Base-by-base conservation (phyloP, 192 early-diverging fungal genomes). In the Powellomyces hirtus region DNA sequence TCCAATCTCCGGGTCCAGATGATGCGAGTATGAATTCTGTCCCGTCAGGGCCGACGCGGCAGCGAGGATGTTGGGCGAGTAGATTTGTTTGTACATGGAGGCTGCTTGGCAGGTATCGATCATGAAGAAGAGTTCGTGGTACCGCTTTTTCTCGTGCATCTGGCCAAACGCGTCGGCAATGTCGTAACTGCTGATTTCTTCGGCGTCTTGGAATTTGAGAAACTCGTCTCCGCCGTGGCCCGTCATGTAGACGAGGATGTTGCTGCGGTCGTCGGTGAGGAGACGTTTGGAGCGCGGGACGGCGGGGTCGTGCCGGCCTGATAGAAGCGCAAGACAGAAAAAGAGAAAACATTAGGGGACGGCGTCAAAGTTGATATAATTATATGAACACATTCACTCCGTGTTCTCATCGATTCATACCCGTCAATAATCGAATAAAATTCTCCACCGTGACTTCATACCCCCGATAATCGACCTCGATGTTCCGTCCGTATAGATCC, bases 381-480 rank as follows among this genome's bases (percentile, higher is more conserved):
- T n/a, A n/a, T 42, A 42, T 49, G 46, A 49, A 24, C 46, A 24
- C 46, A 14, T 24, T 2, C 46, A 2, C 5, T 3, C n/a, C 5
- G 26, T 18, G 46, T 42, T 42, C 10, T 42, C 40, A 42, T 14
- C 57, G 44, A 22, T 0, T 10, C 69, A 13, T 55, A 81, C 80
- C 81, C 4, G 97, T 99, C 53, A 99, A 75, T 35, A 99, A 74
- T 5, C 97, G 83, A 67, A 99, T 97, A 82, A 99, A 97, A 75
- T 91, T 96, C 79, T 99, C 97, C 1, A 97, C 97, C 0, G 93
- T 99, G 22, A 99, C 97, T 62, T 99, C 97, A 78, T 99, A 99
- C 2, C 97, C 97, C 50, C 97, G 85, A 72, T 99, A 99, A 75
- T 99, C 97, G 0, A 99, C 97, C 73, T 97, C 97, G 37, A 99